Percentiles rank a stretch among this genome's conserved stretches.
Evolutionary conservation across 192 early-diverging fungal genomes (phyloP).

Genomic region (Phlyctochytrium bullatum): DNA sequence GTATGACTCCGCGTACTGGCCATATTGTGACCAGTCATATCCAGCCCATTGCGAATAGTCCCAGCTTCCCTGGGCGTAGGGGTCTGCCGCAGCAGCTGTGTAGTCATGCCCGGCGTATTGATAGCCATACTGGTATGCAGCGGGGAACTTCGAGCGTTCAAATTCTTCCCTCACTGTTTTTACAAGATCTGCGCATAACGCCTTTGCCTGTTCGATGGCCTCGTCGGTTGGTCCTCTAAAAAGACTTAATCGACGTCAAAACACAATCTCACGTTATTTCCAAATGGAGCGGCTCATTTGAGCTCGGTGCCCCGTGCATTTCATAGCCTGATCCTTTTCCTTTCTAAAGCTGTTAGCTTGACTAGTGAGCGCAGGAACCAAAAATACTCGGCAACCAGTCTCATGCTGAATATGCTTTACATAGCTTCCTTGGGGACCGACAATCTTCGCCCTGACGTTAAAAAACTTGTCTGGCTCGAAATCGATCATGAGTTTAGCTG

Average conservation of each 20-base stretch:
- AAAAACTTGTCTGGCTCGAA: conserved; percentile 65
- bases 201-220: conserved; percentile 62
- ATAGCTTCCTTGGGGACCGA: conserved; percentile 76
- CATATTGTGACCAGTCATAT: neutral
- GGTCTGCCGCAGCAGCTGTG: neutral
- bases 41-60: neutral
- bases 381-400: conserved; percentile 64
- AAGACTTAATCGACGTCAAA: conserved; percentile 2
- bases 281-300: conserved; percentile 77
- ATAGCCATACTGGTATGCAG: neutral
- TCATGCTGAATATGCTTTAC: conserved; percentile 86
- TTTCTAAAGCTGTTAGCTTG: conserved; percentile 50
- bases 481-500: conserved; percentile 68
- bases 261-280: conserved; percentile 63
- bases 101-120: neutral
- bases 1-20: conserved; percentile 1
- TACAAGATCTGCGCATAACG: conserved; percentile 73
- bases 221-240: conserved; percentile 63
- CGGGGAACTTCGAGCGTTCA: conserved; percentile 34
- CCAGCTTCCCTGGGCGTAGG: neutral
- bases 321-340: conserved; percentile 86
- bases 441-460: conserved; percentile 82
- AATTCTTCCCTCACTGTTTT: conserved; percentile 74
- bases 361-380: neutral
- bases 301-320: conserved; percentile 53